These are phyloP conservation scores for Astrocystis sublimbata DNA, from an alignment of 495 filamentous ascomycete genomes.

Conservation along the genomic window DNA sequence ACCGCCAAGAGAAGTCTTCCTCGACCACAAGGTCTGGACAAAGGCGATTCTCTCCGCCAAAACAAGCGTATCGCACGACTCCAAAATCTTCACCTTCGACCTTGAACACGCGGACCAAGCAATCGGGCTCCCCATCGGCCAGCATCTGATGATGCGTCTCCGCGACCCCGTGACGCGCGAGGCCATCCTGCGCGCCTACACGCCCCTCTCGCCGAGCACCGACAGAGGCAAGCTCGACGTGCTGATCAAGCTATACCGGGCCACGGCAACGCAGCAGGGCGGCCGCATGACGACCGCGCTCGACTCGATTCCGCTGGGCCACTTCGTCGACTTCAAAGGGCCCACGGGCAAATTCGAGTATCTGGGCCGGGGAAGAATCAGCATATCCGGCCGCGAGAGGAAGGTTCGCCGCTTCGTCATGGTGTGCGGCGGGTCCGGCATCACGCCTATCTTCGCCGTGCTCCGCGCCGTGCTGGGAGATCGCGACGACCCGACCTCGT, in stretches of 20 bases:
- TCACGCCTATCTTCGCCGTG: constrained; percentile 92
- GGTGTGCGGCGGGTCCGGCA: constrained; percentile 87
- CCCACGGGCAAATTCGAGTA: constrained; percentile 90
- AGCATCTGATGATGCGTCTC: constrained; percentile 87
- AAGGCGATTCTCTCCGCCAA: constrained; percentile 67
- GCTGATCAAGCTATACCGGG: constrained; percentile 85
- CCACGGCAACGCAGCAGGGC: constrained; percentile 56
- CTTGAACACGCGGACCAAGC: constrained; percentile 71
- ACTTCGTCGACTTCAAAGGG: constrained; percentile 83
- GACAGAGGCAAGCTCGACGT: constrained; percentile 68
- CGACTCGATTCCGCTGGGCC: constrained; percentile 68
- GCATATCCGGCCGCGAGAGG: constrained; percentile 60
- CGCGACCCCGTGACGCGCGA: constrained; percentile 67
- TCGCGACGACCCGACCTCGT: constrained; percentile 41
- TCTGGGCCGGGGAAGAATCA: constrained; percentile 63
- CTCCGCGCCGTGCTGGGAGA: constrained; percentile 70
- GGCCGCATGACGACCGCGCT: constrained; percentile 87
- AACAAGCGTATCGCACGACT: constrained; percentile 72
- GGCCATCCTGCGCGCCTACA: constrained; percentile 84
- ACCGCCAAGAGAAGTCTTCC: constrained; percentile 59
- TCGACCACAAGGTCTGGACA: constrained; percentile 70
- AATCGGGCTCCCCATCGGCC: constrained; percentile 81
- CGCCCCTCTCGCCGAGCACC: constrained; percentile 70
- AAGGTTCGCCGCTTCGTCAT: constrained; percentile 73
- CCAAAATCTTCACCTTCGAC: constrained; percentile 77